Percentiles rank a stretch among this genome's conserved stretches.
Conservation (phyloP, 2,329 filamentous ascomycete species). For the Exserohilum turcica region DNA sequence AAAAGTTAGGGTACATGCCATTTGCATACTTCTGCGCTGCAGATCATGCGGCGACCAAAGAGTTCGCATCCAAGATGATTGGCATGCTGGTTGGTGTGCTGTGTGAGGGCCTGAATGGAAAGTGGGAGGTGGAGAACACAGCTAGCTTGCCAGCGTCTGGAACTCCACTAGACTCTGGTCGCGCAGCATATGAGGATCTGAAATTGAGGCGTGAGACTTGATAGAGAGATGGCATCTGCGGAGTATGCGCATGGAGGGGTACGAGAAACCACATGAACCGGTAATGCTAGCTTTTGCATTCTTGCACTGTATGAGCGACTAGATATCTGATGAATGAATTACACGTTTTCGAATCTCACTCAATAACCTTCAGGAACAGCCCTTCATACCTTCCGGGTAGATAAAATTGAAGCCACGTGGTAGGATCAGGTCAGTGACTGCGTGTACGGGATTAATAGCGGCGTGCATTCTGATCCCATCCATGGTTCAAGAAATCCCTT, state of each 20-base stretch:
- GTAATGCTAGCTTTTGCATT: no score
- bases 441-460: no score
- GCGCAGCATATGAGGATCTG: neutral
- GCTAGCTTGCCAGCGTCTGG: neutral
- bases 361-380: no score
- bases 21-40: conserved; percentile 15
- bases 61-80: conserved; percentile 19
- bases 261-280: no score
- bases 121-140: conserved; percentile 7
- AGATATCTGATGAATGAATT: no score
- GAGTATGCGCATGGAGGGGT: neutral
- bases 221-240: neutral
- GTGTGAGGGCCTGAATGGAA: conserved; percentile 2
- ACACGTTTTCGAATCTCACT: no score
- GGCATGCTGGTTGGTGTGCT: conserved; percentile 13
- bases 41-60: conserved; percentile 6
- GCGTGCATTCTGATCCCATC: no score
- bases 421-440: no score
- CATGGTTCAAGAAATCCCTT: no score
- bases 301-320: no score
- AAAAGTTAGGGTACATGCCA: conserved; percentile 10
- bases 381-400: no score
- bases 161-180: neutral
- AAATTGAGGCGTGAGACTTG: neutral
- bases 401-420: no score